phyloP scores from a whole-genome alignment of 106 monocot genomes.

The Platanthera guangdongensis region DNA sequence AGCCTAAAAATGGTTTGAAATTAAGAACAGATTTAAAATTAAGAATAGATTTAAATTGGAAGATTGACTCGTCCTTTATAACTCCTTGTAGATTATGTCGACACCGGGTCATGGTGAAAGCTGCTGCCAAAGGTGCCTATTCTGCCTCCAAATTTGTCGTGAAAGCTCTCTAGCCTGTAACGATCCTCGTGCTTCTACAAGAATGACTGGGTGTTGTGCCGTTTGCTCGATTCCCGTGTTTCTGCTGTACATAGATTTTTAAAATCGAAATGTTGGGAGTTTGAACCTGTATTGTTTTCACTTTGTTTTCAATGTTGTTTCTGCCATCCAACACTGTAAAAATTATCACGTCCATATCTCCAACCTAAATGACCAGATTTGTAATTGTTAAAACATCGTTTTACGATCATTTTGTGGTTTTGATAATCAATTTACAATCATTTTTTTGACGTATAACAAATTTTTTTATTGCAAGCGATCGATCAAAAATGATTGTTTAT shows the following conservation, averaged over 20 bases:
- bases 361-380: too few species aligned
- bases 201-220: not conserved
- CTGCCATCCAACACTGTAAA: too few species aligned
- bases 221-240: not conserved
- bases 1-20: too few species aligned
- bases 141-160: conserved; percentile 39
- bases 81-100: conserved; percentile 46
- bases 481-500: too few species aligned
- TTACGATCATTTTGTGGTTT: too few species aligned
- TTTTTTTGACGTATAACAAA: too few species aligned
- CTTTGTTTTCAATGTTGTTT: not conserved
- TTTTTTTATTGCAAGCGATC: too few species aligned
- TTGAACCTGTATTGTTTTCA: not conserved
- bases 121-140: conserved; percentile 43
- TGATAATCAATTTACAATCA: too few species aligned
- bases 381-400: too few species aligned
- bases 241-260: not conserved
- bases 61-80: not conserved
- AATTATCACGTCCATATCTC: too few species aligned
- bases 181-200: not conserved
- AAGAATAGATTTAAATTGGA: too few species aligned
- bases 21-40: too few species aligned
- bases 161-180: conserved; percentile 39
- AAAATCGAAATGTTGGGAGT: not conserved
- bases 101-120: conserved; percentile 51